These are phyloP conservation scores for Boletus vermiculosoides DNA, from an alignment of 768 basidiomycete species.

Conservation along the genomic window DNA sequence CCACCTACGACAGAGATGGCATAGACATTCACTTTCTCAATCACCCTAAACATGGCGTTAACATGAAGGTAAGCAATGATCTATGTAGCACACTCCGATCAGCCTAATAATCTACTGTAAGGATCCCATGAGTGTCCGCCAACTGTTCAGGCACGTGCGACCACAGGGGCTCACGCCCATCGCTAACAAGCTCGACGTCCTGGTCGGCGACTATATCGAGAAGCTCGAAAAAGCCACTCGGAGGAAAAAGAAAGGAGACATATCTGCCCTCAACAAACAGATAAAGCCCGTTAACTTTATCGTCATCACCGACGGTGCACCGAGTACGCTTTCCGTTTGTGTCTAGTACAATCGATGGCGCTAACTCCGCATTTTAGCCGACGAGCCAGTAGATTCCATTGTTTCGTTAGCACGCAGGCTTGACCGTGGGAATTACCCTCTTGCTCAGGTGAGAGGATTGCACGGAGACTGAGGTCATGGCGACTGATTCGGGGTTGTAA, in stretches of 20 bases:
- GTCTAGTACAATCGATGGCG: neutral
- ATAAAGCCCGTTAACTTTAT: conserved; percentile 60
- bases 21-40: conserved; percentile 67
- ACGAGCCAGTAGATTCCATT: conserved; percentile 51
- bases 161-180: conserved; percentile 50
- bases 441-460: conserved; percentile 44
- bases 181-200: conserved; percentile 38
- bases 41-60: conserved; percentile 28
- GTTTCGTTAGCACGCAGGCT: conserved; percentile 47
- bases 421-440: conserved; percentile 49
- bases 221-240: conserved; percentile 34
- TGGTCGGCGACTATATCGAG: conserved; percentile 40
- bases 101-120: conserved; percentile 15
- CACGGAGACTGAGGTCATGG: neutral
- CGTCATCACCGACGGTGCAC: conserved; percentile 62
- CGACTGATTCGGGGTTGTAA: conserved; percentile 5
- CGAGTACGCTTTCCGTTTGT: conserved; percentile 40
- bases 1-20: conserved; percentile 54
- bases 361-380: conserved; percentile 35
- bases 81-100: neutral
- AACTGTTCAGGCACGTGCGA: conserved; percentile 43
- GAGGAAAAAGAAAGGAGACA: conserved; percentile 22
- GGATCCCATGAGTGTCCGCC: conserved; percentile 38
- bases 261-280: conserved; percentile 25
- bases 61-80: conserved; percentile 38